A percentile compares a stretch with the other conserved stretches of the same genome.
Evolutionary conservation across 768 basidiomycete genomes (phyloP).

Genomic region (Crucibulum laeve): DNA sequence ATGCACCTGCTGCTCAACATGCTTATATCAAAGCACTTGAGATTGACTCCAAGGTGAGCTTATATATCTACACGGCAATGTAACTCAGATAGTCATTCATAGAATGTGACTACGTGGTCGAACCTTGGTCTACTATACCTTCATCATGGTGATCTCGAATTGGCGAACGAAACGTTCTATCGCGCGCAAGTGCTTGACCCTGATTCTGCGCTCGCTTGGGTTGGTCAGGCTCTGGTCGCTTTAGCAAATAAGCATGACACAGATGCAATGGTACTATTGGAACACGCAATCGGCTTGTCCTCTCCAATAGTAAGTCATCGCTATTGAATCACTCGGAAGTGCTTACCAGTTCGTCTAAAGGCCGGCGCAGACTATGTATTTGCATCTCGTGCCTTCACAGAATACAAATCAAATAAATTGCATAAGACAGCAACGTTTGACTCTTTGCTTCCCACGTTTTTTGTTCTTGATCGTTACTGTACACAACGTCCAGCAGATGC

Average conservation of each 20-base stretch:
- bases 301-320: constrained; percentile 48
- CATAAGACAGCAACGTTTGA: constrained; percentile 25
- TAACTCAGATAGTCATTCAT: constrained; percentile 2
- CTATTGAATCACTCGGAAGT: neutral
- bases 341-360: constrained; percentile 29
- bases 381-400: constrained; percentile 54
- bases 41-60: constrained; percentile 69
- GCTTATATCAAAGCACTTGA: constrained; percentile 89
- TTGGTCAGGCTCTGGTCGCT: constrained; percentile 81
- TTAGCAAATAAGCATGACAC: constrained; percentile 47
- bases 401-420: constrained; percentile 16
- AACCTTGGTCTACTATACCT: constrained; percentile 88
- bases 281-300: constrained; percentile 64
- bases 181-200: constrained; percentile 91
- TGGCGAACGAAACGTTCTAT: constrained; percentile 83
- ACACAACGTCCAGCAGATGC: constrained; percentile 64
- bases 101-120: constrained; percentile 80
- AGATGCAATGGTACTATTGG: constrained; percentile 67
- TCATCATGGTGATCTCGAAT: constrained; percentile 68
- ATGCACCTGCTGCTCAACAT: constrained; percentile 81
- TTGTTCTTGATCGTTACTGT: constrained; percentile 74
- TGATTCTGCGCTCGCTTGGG: constrained; percentile 85
- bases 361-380: constrained; percentile 80
- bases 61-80: constrained; percentile 3
- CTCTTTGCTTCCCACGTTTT: constrained; percentile 71